These are phyloP conservation scores for Penicillium chermesinum DNA, from an alignment of 495 filamentous ascomycete species.

Conservation along the genomic window DNA sequence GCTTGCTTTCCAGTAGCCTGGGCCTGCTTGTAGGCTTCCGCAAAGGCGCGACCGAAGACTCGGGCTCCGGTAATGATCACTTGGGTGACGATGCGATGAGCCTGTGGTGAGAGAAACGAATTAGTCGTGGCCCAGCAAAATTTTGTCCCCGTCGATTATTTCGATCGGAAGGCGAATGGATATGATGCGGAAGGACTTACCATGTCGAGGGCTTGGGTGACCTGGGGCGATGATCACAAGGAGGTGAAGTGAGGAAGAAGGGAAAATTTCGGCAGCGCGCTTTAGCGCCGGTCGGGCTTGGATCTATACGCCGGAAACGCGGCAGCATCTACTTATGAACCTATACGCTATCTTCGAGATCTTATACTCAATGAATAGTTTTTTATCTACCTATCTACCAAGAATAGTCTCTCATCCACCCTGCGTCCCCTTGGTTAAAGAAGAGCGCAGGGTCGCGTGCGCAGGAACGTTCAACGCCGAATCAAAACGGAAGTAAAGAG, in stretches of 20 bases:
- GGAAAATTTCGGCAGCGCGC: conserved; percentile 37
- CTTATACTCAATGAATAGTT: too few relatives aligned
- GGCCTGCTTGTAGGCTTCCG: conserved; percentile 88
- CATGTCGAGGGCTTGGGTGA: conserved; percentile 21
- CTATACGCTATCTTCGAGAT: too few relatives aligned
- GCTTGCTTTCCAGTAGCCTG: conserved; percentile 78
- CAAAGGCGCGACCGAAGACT: conserved; percentile 87
- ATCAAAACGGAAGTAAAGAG: not conserved
- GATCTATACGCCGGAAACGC: not conserved
- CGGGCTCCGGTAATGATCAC: conserved; percentile 83
- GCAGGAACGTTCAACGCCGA: not conserved
- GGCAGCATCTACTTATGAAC: not conserved
- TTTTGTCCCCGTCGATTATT: too few relatives aligned
- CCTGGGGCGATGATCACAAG: conserved; percentile 25
- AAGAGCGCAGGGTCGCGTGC: too few relatives aligned
- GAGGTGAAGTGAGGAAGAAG: conserved; percentile 24
- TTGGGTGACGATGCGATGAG: conserved; percentile 91
- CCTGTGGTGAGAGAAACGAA: conserved; percentile 46
- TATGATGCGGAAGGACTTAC: conserved; percentile 14
- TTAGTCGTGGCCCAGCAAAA: not conserved
- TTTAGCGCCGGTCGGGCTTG: conserved; percentile 25
- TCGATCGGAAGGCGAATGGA: not conserved
- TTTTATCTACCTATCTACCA: too few relatives aligned
- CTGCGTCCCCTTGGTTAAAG: too few relatives aligned
- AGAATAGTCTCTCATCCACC: too few relatives aligned